Conservation (phyloP, 257 asterid species). For the Anisodus tanguticus region DNA sequence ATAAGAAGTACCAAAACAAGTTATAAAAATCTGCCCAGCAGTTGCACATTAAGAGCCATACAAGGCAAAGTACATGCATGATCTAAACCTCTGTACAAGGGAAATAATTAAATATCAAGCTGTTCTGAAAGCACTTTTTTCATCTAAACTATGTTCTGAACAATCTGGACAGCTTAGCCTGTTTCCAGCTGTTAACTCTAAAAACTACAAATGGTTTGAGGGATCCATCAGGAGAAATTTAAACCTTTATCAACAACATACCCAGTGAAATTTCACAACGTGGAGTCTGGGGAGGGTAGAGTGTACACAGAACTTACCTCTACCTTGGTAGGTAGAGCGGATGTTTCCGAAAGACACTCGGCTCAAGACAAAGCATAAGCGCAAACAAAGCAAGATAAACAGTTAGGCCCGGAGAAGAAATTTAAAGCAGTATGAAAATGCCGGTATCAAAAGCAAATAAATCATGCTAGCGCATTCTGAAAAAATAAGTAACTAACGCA, state of each 20-base stretch:
- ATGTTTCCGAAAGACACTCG: too few species aligned
- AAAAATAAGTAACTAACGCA: too few species aligned
- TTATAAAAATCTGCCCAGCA: background rate
- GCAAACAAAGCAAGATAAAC: too few species aligned
- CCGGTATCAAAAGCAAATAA: too few species aligned
- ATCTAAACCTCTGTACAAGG: slow-evolving; percentile 1
- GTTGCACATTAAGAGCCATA: background rate
- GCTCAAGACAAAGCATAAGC: too few species aligned
- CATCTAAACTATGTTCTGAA: slow-evolving; percentile 7
- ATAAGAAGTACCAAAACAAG: slow-evolving; percentile 2
- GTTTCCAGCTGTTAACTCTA: slow-evolving; percentile 9
- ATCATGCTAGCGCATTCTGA: too few species aligned
- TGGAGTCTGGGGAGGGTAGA: too few species aligned
- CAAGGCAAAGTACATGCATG: background rate
- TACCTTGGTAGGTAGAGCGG: too few species aligned
- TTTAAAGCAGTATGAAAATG: too few species aligned
- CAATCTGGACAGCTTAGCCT: slow-evolving; percentile 11
- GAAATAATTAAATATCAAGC: background rate
- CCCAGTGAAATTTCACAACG: too few species aligned
- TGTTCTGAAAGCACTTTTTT: background rate
- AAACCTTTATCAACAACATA: background rate
- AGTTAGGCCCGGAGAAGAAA: too few species aligned
- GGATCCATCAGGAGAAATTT: background rate
- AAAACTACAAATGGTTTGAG: slow-evolving; percentile 24
- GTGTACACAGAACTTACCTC: too few species aligned